Evolutionary conservation across 495 filamentous ascomycete species (phyloP).

Genomic region (Penicillium lividum): DNA sequence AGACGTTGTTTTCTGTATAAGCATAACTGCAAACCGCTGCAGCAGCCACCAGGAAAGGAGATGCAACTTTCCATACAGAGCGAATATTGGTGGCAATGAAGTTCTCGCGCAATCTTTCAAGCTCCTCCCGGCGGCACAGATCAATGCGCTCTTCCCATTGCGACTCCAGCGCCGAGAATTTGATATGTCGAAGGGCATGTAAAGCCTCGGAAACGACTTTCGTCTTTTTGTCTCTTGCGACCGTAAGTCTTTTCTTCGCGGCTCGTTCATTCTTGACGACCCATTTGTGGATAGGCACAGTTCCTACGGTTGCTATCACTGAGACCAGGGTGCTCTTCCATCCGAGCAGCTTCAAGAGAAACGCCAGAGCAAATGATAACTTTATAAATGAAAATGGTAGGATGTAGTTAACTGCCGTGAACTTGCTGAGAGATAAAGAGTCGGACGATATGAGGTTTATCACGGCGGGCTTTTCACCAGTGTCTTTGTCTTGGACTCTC

Average conservation of each 20-base stretch:
- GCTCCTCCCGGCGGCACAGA: background rate
- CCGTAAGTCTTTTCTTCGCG: background rate
- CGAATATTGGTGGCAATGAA: constrained; percentile 2
- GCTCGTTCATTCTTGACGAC: background rate
- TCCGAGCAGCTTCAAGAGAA: background rate
- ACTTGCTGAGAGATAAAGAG: background rate
- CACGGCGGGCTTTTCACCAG: background rate
- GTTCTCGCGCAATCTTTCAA: background rate
- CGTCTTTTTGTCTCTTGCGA: constrained; percentile 4
- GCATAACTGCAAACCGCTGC: background rate
- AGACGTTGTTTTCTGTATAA: background rate
- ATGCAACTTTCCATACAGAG: constrained; percentile 3
- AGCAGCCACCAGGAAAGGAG: background rate
- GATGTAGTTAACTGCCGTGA: constrained; percentile 2
- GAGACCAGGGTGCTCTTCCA: background rate
- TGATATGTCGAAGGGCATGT: background rate
- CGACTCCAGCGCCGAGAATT: background rate
- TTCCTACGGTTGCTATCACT: background rate
- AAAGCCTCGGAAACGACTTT: background rate
- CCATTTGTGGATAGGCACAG: background rate
- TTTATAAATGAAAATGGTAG: background rate
- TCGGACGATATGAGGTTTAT: constrained; percentile 2
- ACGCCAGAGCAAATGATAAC: background rate
- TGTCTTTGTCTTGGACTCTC: background rate
- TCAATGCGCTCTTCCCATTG: constrained; percentile 5